Percentiles rank a stretch among this genome's conserved stretches.
phyloP scores from a whole-genome alignment of 306 rosid genomes.

The Lathyrus sativus region DNA sequence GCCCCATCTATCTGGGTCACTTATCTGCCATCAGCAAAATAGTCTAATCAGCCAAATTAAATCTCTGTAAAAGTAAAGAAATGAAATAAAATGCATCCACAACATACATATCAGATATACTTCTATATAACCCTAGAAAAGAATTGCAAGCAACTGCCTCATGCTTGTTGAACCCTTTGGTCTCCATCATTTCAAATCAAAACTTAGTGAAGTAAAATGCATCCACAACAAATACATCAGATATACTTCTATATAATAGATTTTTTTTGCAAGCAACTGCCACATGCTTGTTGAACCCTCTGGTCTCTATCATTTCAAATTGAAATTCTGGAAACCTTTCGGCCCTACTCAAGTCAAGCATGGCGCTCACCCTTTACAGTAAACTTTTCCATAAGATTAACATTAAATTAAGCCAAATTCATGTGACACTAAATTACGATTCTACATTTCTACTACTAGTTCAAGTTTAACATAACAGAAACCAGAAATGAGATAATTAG shows the following conservation, averaged over 20 bases:
- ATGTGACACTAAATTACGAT: not conserved
- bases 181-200: not conserved
- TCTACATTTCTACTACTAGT: not conserved
- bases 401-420: conserved; percentile 10
- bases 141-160: not conserved
- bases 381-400: conserved; percentile 8
- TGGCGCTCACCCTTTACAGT: not conserved
- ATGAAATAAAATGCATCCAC: not conserved
- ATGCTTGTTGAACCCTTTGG: not conserved
- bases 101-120: conserved; percentile 6
- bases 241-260: no score
- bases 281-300: no score
- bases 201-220: no score
- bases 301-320: not conserved
- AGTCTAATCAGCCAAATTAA: conserved; percentile 39
- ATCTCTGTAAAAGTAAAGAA: not conserved
- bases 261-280: no score
- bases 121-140: not conserved
- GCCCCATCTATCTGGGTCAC: conserved; percentile 91
- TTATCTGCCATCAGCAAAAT: conserved; percentile 63
- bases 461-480: not conserved
- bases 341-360: not conserved
- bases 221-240: no score
- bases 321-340: not conserved
- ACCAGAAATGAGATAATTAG: conserved; percentile 6